Base-by-base conservation (phyloP, 805 yeast species). In the Sugiyamaella marilandica region DNA sequence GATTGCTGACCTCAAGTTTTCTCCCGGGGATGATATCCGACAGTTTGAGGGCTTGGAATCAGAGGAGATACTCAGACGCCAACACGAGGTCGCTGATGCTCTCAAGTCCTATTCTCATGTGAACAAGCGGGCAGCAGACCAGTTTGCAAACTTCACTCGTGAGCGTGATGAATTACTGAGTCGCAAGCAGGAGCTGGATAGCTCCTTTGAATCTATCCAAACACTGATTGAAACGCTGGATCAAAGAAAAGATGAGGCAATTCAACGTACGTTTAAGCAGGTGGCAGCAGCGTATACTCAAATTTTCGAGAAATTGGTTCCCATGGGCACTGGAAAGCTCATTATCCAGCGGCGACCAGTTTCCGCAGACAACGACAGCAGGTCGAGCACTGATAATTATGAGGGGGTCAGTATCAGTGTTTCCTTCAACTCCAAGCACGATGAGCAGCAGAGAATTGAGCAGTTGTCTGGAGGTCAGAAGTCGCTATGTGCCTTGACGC, bases 401-500 rank as follows among this genome's bases (percentile, higher is more conserved):
- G 73, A 75, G 10, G 98, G 98, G 21, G 89, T 92, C 2, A 80
- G 95, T 0, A 87, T 94, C 51, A 76, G 84, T 9, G 97, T 91
- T 2, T 87, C 97, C 0, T 92, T 92, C 75, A 92, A 89, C 65
- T 85, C 95, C 9, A 84, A 84, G 63, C 76, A 78, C 26, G 86
- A 91, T 64, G 97, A 90, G 59, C 96, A 88, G 66, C 86, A 85
- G 55, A 77, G 87, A 56, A 84, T 92, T 52, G 96, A 89, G 65
- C 97, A 91, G 65, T 74, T 94, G 14, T 88, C 97, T 0, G 99
- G 99, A 39, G 99, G 99, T 10, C 99, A 94, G 65, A 92, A 92
- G 66, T 87, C 97, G 0, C 73, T 94, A n/a, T 91, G 98, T 74
- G 98, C 99, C 0, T 82, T 94, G 60, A 91, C 98, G 0, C 77